Conservation (phyloP, 2,329 filamentous ascomycete species). For the Cladophialophora bantiana region DNA sequence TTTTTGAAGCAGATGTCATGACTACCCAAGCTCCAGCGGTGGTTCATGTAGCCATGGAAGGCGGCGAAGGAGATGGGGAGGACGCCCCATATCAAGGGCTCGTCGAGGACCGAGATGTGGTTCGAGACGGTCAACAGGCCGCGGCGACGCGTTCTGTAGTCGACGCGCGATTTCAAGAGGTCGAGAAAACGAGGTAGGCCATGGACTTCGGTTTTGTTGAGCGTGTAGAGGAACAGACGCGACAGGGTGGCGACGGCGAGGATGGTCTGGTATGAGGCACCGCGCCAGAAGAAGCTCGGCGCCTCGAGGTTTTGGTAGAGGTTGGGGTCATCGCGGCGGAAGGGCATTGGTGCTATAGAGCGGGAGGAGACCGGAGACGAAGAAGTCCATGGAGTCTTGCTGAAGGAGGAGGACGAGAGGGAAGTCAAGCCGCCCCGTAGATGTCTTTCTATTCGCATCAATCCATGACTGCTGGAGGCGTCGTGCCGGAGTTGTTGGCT, state of each 20-base stretch:
- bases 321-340: slow-evolving; percentile 50
- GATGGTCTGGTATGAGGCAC: slow-evolving; percentile 76
- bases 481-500: slow-evolving; percentile 24
- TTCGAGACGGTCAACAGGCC: slow-evolving; percentile 94
- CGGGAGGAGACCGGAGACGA: neutral
- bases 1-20: slow-evolving; percentile 96
- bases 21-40: slow-evolving; percentile 88
- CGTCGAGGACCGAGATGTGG: slow-evolving; percentile 90
- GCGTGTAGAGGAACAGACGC: slow-evolving; percentile 74
- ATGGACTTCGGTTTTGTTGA: slow-evolving; percentile 66
- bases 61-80: slow-evolving; percentile 77
- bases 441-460: slow-evolving; percentile 5
- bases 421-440: neutral
- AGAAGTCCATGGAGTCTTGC: neutral
- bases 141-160: slow-evolving; percentile 70
- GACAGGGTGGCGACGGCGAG: slow-evolving; percentile 74
- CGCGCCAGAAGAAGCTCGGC: slow-evolving; percentile 66
- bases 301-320: slow-evolving; percentile 51
- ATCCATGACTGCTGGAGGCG: slow-evolving; percentile 7
- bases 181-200: slow-evolving; percentile 78
- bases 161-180: slow-evolving; percentile 74
- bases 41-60: slow-evolving; percentile 68
- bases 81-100: slow-evolving; percentile 92
- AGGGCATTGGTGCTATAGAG: slow-evolving; percentile 35
- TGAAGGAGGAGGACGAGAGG: neutral